These are phyloP conservation scores for Dioszegia aurantiaca DNA, from an alignment of 768 basidiomycete species.

Conservation along the genomic window DNA sequence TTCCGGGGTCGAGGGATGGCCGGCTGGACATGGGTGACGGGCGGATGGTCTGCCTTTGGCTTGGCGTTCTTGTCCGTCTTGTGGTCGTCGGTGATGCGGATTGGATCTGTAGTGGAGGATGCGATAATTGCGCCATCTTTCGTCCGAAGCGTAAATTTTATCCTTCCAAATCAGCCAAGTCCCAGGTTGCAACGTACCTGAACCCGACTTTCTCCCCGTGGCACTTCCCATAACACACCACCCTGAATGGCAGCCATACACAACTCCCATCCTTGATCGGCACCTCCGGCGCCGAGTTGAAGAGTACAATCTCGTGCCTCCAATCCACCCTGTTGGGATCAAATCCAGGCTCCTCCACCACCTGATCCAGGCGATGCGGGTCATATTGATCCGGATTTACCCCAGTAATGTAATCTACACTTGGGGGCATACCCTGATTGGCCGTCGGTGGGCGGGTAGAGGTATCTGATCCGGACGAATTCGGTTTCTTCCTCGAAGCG, in stretches of 20 bases:
- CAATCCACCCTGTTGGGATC: slow-evolving; percentile 48
- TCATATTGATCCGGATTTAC: slow-evolving; percentile 44
- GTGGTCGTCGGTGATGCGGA: slow-evolving; percentile 99
- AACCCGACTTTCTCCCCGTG: slow-evolving; percentile 97
- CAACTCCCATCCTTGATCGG: slow-evolving; percentile 84
- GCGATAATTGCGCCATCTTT: slow-evolving; percentile 75
- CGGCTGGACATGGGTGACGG: slow-evolving; percentile 20
- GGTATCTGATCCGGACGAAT: slow-evolving; percentile 37
- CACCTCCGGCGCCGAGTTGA: slow-evolving; percentile 86
- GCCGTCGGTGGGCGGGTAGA: slow-evolving; percentile 18
- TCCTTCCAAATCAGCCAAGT: slow-evolving; percentile 54
- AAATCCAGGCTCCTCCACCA: slow-evolving; percentile 43
- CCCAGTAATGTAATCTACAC: slow-evolving; percentile 35
- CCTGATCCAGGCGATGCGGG: slow-evolving; percentile 29
- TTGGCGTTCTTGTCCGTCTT: slow-evolving; percentile 61
- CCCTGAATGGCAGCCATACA: slow-evolving; percentile 77
- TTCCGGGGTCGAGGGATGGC: slow-evolving; percentile 27
- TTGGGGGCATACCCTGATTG: slow-evolving; percentile 22
- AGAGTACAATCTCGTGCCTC: slow-evolving; percentile 71
- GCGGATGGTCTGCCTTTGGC: slow-evolving; percentile 18
- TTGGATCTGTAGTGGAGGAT: slow-evolving; percentile 75
- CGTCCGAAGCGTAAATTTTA: slow-evolving; percentile 82
- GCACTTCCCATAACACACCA: slow-evolving; percentile 98
- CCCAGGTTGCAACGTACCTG: slow-evolving; percentile 50
- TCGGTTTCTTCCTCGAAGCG: slow-evolving; percentile 30